phyloP scores from a whole-genome alignment of 768 basidiomycete genomes.

The Mrakia blollopis region DNA sequence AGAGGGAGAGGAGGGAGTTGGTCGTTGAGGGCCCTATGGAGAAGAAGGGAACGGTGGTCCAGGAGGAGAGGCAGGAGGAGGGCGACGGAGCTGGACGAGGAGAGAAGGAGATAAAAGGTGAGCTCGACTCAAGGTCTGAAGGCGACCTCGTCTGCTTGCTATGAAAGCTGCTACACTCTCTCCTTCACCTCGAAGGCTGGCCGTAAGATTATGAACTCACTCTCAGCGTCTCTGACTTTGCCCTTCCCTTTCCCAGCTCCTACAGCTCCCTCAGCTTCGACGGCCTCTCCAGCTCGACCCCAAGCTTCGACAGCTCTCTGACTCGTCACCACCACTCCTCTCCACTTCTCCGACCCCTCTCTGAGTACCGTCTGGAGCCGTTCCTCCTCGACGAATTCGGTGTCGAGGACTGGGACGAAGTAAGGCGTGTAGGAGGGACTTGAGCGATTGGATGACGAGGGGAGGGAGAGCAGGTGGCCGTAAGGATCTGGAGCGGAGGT shows the following conservation, averaged over 20 bases:
- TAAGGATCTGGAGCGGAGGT: conserved; percentile 54
- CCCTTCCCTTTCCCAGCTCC: conserved; percentile 1
- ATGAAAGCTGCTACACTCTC: too few species aligned
- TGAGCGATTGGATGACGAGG: conserved; percentile 50
- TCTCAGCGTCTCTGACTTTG: background rate
- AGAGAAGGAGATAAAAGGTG: background rate
- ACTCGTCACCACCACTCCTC: conserved; percentile 73
- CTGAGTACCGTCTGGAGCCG: conserved; percentile 50
- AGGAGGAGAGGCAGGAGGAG: background rate
- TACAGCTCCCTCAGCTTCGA: background rate
- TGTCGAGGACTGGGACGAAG: conserved; percentile 71
- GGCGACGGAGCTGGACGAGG: background rate
- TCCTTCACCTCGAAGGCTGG: background rate
- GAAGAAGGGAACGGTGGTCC: conserved; percentile 25
- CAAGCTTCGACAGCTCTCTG: conserved; percentile 71
- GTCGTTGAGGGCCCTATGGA: conserved; percentile 29
- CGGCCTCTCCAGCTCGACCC: conserved; percentile 47
- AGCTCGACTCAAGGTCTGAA: too few species aligned
- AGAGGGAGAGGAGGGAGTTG: background rate
- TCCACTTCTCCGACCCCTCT: conserved; percentile 47
- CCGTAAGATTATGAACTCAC: background rate
- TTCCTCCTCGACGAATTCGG: conserved; percentile 53
- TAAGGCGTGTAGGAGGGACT: conserved; percentile 52
- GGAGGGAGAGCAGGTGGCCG: conserved; percentile 25
- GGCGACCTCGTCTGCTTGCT: too few species aligned